Base-by-base conservation (phyloP, 495 filamentous ascomycete species). In the Penicillium odoratum region DNA sequence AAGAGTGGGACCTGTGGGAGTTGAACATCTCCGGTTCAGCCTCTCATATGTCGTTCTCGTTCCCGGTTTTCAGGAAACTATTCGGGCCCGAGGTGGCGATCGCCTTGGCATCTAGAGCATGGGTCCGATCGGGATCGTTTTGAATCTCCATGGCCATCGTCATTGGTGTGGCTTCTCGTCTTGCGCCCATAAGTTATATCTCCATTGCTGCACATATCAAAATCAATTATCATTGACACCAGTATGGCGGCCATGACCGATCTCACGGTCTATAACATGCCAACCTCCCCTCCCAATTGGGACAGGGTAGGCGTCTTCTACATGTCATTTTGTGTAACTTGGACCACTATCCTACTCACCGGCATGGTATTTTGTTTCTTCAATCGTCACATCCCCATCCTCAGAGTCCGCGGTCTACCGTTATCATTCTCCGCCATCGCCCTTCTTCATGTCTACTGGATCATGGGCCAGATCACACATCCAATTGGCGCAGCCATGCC, bases 401-500 rank as follows among this genome's bases (percentile, higher is more conserved):
- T 55, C 11, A 18, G 52, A 36, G 38, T 55, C 36, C 58, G 58
- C 11, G 58, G 58, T 28, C 43, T 60, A 16, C 16, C 52, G 10
- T 33, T 55, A 16, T 55, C 44, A 7, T 55, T 60, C 34, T 28
- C 52, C 11, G 51, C 58, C 5, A 60, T 60, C n/a, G 26, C 26
- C 9, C 26, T 60, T 10, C 58, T 60, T 31, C 58, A 60, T 31
- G 26, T 55, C 7, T 60, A 60, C 18, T 60, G 58, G 58, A 51
- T 55, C 21, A 5, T 56, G 9, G 51, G 58, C 36, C 58, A 60
- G 21, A 51, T 60, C 29, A 44, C 52, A 15, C 51, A 55, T 28
- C 51, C 52, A 9, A 47, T 60, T 46, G 34, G 36, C n/a, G 25
- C 44, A 4, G 46, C 46, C 10, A n/a, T 60, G 36, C 52, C 51